Evolutionary conservation across 352 stramenopile genomes (phyloP).

Genomic region (Elongisporangium anandrum): DNA sequence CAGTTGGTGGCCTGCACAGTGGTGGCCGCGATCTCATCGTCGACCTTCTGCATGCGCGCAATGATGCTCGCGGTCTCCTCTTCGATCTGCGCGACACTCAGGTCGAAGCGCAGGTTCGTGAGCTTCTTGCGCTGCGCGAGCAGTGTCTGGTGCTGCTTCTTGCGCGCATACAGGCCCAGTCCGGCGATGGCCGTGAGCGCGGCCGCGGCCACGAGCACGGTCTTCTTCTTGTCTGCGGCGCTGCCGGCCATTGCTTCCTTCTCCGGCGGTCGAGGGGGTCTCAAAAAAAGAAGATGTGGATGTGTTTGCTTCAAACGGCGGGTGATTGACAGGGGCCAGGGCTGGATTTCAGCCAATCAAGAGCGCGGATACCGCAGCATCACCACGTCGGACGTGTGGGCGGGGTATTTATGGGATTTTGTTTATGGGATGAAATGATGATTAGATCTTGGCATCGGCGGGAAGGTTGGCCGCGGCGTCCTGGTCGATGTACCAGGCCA

Average conservation of each 20-base stretch:
- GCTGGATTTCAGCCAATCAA: conserved; percentile 15
- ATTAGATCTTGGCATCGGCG: conserved; percentile 27
- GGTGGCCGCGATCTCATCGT: conserved; percentile 65
- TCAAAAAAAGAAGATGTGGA: neutral
- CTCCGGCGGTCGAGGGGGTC: no score
- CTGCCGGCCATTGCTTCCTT: neutral
- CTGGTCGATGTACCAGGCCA: conserved; percentile 87
- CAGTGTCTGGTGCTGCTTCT: conserved; percentile 42
- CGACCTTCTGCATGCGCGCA: conserved; percentile 55
- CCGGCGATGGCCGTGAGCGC: conserved; percentile 41
- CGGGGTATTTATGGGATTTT: conserved; percentile 13
- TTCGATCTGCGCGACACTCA: conserved; percentile 73
- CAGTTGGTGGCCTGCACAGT: conserved; percentile 40
- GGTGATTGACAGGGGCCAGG: neutral
- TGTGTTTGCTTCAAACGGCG: neutral
- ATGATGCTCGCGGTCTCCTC: conserved; percentile 60
- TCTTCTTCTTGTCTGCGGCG: conserved; percentile 55
- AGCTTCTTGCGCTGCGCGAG: conserved; percentile 41
- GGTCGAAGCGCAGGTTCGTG: conserved; percentile 66
- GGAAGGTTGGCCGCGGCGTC: conserved; percentile 61
- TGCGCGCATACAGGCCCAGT: conserved; percentile 40
- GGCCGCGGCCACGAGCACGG: conserved; percentile 44
- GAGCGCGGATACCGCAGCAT: conserved; percentile 3
- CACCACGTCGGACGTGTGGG: conserved; percentile 3
- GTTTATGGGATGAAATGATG: conserved; percentile 2